Conservation (phyloP, 257 asterid genomes). For the Solanum medicagineum region DNA sequence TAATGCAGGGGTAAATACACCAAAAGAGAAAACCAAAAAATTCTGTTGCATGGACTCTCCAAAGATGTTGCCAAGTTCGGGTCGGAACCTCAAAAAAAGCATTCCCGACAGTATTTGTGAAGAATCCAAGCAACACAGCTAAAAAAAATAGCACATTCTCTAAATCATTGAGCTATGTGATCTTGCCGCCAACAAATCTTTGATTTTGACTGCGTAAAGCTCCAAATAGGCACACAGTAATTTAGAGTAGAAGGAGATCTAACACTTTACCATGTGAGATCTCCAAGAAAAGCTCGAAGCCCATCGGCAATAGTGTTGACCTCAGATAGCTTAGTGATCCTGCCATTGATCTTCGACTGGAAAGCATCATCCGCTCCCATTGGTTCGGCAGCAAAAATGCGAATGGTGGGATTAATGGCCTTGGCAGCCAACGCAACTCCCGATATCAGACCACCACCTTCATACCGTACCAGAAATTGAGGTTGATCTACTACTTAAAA, state of each 20-base stretch:
- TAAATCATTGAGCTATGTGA: background rate
- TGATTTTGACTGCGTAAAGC: background rate
- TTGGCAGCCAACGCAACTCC: constrained; percentile 91
- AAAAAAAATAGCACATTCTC: background rate
- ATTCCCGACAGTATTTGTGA: background rate
- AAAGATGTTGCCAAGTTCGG: background rate
- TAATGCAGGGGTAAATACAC: background rate
- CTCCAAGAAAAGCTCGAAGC: constrained; percentile 83
- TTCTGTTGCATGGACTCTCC: background rate
- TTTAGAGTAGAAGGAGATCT: background rate
- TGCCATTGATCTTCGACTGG: constrained; percentile 53
- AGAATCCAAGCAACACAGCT: background rate
- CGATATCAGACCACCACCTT: constrained; percentile 93
- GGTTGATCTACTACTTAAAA: background rate
- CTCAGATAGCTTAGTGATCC: constrained; percentile 50
- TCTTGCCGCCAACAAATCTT: background rate
- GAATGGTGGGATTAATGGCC: constrained; percentile 61
- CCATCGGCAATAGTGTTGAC: constrained; percentile 92
- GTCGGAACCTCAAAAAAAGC: background rate
- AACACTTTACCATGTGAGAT: constrained; percentile 59
- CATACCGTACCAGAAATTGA: background rate
- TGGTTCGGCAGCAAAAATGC: constrained; percentile 83
- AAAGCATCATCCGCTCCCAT: constrained; percentile 92
- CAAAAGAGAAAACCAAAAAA: background rate
- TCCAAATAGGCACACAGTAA: background rate